These are phyloP conservation scores for Pseudisothecium myosuroides DNA, from an alignment of 225 moss, liverwort and hornwort genomes.

Conservation along the genomic window DNA sequence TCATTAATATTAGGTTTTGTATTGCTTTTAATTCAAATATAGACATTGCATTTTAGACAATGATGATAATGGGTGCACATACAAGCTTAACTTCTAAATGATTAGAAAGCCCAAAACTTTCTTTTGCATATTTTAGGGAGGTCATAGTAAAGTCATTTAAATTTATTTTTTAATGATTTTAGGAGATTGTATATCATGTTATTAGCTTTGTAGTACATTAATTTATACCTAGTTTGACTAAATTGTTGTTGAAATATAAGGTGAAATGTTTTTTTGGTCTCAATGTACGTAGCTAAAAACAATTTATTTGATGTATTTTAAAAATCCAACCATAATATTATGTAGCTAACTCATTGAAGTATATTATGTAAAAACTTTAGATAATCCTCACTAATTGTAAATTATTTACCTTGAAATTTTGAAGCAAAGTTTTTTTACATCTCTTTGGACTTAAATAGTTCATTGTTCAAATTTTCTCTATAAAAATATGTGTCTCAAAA, in stretches of 20 bases:
- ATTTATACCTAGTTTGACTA: rapidly evolving
- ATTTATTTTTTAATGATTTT: not conserved
- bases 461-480: not conserved
- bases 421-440: not conserved
- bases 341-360: not conserved
- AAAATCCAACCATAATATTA: not conserved
- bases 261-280: not conserved
- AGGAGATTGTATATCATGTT: not conserved
- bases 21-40: not conserved
- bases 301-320: not conserved
- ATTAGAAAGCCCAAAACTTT: rapidly evolving
- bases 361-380: rapidly evolving
- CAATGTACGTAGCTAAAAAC: not conserved
- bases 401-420: not conserved
- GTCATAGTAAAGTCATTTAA: not conserved
- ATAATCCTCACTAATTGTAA: not conserved
- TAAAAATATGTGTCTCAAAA: too few species aligned
- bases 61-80: not conserved
- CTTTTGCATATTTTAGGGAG: rapidly evolving
- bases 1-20: not conserved
- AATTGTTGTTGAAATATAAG: not conserved
- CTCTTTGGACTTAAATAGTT: not conserved
- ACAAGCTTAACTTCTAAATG: too few species aligned
- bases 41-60: rapidly evolving
- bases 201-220: not conserved